phyloP scores from a whole-genome alignment of 495 filamentous ascomycete species.

The Penicillium lagena region DNA sequence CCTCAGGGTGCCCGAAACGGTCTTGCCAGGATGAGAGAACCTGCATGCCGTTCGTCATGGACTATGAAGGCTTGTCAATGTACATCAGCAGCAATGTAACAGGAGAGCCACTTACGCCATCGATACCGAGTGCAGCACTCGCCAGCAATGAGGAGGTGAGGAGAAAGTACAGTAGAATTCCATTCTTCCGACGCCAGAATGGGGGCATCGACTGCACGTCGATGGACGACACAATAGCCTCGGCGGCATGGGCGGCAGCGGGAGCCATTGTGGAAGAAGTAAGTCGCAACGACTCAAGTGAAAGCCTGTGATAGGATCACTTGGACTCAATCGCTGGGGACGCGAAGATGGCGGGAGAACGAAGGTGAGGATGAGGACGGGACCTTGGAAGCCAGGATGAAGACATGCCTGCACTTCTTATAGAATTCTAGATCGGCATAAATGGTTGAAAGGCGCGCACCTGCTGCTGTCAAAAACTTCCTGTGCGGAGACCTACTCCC shows the following conservation, averaged over 20 bases:
- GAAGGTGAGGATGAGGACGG: too few species aligned
- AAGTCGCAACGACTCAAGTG: not conserved
- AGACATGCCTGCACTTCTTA: conserved; percentile 6
- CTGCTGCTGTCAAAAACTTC: too few species aligned
- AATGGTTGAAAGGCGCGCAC: too few species aligned
- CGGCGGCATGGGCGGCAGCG: conserved; percentile 15
- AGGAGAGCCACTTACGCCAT: conserved; percentile 11
- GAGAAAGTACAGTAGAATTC: conserved; percentile 23
- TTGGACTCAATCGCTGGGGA: too few species aligned
- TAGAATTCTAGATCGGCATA: conserved; percentile 1
- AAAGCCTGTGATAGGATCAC: too few species aligned
- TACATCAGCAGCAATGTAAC: not conserved
- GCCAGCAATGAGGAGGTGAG: conserved; percentile 22
- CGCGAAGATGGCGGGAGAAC: too few species aligned
- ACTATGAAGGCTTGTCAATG: conserved; percentile 6
- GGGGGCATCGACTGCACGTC: conserved; percentile 17
- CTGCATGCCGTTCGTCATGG: conserved; percentile 30
- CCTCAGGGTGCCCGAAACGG: conserved; percentile 38
- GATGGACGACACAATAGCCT: conserved; percentile 19
- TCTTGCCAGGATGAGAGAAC: conserved; percentile 22
- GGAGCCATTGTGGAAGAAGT: conserved; percentile 8
- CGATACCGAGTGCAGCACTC: conserved; percentile 21
- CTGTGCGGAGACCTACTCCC: too few species aligned
- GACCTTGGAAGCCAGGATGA: not conserved
- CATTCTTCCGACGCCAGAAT: conserved; percentile 25